phyloP scores from a whole-genome alignment of 164 flowering plant genomes.

The Liquidambar formosana region DNA sequence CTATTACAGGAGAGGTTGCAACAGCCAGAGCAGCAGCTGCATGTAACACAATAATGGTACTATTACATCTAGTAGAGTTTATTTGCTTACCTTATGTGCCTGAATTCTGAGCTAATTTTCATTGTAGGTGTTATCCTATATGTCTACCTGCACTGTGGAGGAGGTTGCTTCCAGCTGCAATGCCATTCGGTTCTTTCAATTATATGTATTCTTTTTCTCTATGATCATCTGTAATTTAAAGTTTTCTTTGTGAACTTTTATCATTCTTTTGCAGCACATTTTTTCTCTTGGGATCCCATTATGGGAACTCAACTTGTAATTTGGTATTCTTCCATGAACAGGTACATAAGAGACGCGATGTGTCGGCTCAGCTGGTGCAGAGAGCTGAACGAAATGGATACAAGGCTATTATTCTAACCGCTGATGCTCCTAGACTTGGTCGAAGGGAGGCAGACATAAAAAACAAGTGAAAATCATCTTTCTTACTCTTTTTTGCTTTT shows the following conservation, averaged over 20 bases:
- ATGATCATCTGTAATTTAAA: background rate
- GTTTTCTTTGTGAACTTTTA: background rate
- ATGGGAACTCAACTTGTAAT: background rate
- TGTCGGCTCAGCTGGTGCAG: conserved; percentile 59
- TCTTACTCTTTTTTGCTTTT: background rate
- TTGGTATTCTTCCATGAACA: conserved; percentile 17
- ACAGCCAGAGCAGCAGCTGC: conserved; percentile 87
- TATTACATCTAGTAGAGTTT: background rate
- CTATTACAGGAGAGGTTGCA: conserved; percentile 65
- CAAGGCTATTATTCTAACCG: conserved; percentile 81
- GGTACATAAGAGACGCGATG: conserved; percentile 70
- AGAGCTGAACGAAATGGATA: conserved; percentile 86
- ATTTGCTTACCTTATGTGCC: background rate
- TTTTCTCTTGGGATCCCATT: background rate
- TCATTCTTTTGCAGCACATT: background rate
- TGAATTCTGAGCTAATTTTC: background rate
- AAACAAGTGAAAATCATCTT: conserved; percentile 48
- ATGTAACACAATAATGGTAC: conserved; percentile 74
- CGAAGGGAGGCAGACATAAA: conserved; percentile 79
- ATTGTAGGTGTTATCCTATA: conserved; percentile 60
- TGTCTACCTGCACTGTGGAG: conserved; percentile 63
- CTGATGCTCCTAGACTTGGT: conserved; percentile 73
- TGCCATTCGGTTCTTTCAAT: conserved; percentile 73
- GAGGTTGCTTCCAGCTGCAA: conserved; percentile 85
- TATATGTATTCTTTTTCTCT: conserved; percentile 54